These are phyloP conservation scores for Hygrophoropsis aurantiaca DNA, from an alignment of 768 basidiomycete species.

Conservation along the genomic window DNA sequence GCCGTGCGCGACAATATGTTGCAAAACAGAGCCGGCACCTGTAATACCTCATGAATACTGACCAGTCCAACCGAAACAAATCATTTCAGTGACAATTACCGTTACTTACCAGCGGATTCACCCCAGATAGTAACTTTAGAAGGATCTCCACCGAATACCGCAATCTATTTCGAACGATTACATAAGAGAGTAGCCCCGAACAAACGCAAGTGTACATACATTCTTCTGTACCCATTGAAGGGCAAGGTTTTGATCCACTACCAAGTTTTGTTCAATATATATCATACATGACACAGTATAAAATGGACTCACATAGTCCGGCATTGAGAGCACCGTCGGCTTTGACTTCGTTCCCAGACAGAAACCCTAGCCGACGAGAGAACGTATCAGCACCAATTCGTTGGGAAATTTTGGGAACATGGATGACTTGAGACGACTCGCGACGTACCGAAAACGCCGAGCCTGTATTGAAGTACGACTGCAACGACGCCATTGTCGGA, in stretches of 20 bases:
- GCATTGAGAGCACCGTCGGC: slow-evolving; percentile 32
- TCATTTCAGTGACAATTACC: too few species aligned
- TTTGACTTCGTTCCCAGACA: slow-evolving; percentile 29
- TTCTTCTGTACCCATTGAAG: slow-evolving; percentile 35
- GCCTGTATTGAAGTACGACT: slow-evolving; percentile 33
- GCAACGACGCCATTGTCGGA: slow-evolving; percentile 22
- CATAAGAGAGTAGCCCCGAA: not conserved
- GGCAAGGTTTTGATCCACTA: slow-evolving; percentile 37
- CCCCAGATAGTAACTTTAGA: slow-evolving; percentile 36
- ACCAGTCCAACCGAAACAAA: too few species aligned
- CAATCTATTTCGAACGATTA: slow-evolving; percentile 21
- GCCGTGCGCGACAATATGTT: slow-evolving; percentile 32
- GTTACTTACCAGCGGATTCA: slow-evolving; percentile 29
- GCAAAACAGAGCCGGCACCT: slow-evolving; percentile 35
- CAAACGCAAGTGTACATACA: slow-evolving; percentile 12
- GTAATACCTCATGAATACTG: not conserved
- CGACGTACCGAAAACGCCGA: slow-evolving; percentile 31
- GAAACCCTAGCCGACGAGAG: slow-evolving; percentile 31
- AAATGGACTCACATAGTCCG: slow-evolving; percentile 30
- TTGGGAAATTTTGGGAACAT: not conserved
- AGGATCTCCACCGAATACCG: slow-evolving; percentile 32
- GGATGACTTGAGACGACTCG: not conserved
- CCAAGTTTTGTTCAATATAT: not conserved
- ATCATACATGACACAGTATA: not conserved
- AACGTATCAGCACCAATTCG: too few species aligned